Percentiles rank a stretch among this genome's conserved stretches.
Conservation (phyloP, 2,329 filamentous ascomycete genomes). For the Xylaria arbuscula region DNA sequence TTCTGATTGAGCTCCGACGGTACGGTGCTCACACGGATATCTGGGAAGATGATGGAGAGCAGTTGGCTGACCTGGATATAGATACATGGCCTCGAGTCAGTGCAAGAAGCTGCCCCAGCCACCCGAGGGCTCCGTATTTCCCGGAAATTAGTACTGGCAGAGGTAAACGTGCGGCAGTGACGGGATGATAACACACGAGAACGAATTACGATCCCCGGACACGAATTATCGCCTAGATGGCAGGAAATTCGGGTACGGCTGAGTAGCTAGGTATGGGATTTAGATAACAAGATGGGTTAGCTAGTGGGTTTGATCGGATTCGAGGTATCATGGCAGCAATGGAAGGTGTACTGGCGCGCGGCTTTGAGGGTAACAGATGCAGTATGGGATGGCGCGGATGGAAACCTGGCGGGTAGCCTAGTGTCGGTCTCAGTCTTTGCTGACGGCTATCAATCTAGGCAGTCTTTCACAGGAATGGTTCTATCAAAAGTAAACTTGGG, state of each 20-base stretch:
- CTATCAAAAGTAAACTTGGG: neutral
- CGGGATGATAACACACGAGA: slow-evolving; percentile 20
- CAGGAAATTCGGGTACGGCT: too few species aligned
- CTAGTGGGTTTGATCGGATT: slow-evolving; percentile 2
- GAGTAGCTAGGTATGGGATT: neutral
- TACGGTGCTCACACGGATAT: slow-evolving; percentile 53
- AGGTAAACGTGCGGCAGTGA: neutral
- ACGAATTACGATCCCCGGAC: slow-evolving; percentile 26
- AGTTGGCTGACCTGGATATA: slow-evolving; percentile 52
- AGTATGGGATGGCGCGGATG: slow-evolving; percentile 30
- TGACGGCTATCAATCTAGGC: neutral
- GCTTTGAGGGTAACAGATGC: slow-evolving; percentile 5
- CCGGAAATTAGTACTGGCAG: slow-evolving; percentile 30
- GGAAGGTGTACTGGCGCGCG: slow-evolving; percentile 18
- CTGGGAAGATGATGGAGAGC: slow-evolving; percentile 13
- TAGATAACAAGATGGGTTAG: slow-evolving; percentile 4
- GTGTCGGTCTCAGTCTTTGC: neutral
- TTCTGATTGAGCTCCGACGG: slow-evolving; percentile 87
- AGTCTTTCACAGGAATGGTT: neutral
- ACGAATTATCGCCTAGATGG: neutral
- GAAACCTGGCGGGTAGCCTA: neutral
- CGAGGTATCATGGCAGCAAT: slow-evolving; percentile 17
- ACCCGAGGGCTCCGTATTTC: slow-evolving; percentile 76
- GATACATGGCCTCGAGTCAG: slow-evolving; percentile 90
- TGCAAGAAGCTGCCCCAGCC: slow-evolving; percentile 98